These are phyloP conservation scores for Curvularia verruculosa DNA, from an alignment of 2,329 filamentous ascomycete genomes.

Conservation along the genomic window DNA sequence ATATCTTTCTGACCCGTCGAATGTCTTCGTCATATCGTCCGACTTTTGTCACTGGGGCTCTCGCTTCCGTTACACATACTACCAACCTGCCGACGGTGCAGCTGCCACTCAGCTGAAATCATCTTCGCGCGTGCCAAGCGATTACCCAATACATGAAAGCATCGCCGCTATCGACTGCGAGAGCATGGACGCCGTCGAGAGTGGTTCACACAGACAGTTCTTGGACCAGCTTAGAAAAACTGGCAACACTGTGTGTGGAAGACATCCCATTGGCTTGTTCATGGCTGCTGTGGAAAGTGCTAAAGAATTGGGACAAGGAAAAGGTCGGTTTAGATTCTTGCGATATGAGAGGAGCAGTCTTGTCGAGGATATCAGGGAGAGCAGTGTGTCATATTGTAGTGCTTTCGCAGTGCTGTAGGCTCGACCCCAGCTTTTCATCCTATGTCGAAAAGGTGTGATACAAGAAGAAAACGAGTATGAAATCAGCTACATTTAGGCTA, in stretches of 20 bases:
- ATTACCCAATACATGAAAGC: conserved; percentile 75
- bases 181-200: conserved; percentile 84
- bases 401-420: conserved; percentile 72
- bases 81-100: conserved; percentile 61
- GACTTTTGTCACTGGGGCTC: conserved; percentile 97
- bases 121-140: conserved; percentile 53
- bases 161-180: conserved; percentile 80
- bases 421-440: not conserved
- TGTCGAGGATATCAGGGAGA: conserved; percentile 70
- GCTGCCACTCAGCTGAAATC: conserved; percentile 38
- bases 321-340: conserved; percentile 74
- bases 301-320: conserved; percentile 56
- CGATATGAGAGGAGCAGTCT: conserved; percentile 86
- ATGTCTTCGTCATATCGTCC: conserved; percentile 86
- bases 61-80: conserved; percentile 83
- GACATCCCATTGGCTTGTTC: conserved; percentile 90
- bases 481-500: not conserved
- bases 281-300: conserved; percentile 82
- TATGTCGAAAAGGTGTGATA: not conserved
- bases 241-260: conserved; percentile 89
- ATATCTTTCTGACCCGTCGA: conserved; percentile 76
- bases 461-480: not conserved
- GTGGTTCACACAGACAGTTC: conserved; percentile 74
- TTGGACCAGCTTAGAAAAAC: conserved; percentile 72
- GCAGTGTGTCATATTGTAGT: conserved; percentile 93